Evolutionary conservation across 192 early-diverging fungal species (phyloP).

Genomic region (Backusella circina): DNA sequence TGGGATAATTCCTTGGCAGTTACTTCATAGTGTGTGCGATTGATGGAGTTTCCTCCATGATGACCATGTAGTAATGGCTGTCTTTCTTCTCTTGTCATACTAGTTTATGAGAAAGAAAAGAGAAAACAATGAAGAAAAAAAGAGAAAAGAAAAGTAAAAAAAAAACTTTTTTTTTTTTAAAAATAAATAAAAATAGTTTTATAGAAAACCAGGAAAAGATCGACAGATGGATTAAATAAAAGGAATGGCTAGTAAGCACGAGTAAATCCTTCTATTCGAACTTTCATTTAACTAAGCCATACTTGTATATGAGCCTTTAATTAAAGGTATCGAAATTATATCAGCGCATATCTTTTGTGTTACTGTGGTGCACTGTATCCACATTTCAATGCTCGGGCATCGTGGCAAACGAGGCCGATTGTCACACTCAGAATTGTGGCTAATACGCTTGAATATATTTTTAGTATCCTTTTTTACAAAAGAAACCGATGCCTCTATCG

Average conservation of each 20-base stretch:
- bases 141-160: neutral
- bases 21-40: neutral
- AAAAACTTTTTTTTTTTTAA: neutral
- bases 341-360: neutral
- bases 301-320: neutral
- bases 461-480: neutral
- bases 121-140: neutral
- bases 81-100: neutral
- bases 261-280: neutral
- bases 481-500: neutral
- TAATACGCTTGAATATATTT: neutral
- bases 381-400: neutral
- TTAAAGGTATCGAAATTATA: neutral
- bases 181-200: neutral
- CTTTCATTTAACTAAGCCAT: neutral
- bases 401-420: neutral
- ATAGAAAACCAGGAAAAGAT: neutral
- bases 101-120: neutral
- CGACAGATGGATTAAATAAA: neutral
- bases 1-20: slow-evolving; percentile 32
- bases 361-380: neutral
- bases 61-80: neutral
- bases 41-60: neutral
- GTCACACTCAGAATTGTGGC: neutral
- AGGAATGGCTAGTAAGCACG: neutral